Evolutionary conservation across 305 asterid genomes (phyloP).

Genomic region (Galium porrigens): DNA sequence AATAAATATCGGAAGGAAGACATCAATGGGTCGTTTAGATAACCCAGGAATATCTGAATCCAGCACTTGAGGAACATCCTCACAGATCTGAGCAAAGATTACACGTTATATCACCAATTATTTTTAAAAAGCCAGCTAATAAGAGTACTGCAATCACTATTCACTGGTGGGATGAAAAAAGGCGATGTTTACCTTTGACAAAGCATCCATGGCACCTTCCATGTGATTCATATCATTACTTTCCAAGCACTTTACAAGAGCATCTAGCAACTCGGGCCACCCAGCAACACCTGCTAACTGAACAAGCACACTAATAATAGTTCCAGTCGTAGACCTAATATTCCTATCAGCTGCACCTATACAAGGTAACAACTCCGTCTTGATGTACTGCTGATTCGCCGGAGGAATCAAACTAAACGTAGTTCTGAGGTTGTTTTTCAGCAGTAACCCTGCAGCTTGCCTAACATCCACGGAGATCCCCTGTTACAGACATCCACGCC

Average conservation of each 20-base stretch:
- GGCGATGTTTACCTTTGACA: constrained; percentile 61
- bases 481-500: constrained; percentile 25
- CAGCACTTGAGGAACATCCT: constrained; percentile 79
- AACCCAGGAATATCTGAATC: constrained; percentile 78
- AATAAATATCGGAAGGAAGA: constrained; percentile 76
- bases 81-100: constrained; percentile 46
- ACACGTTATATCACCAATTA: not conserved
- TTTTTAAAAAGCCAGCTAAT: not conserved
- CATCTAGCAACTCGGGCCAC: constrained; percentile 86
- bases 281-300: constrained; percentile 69
- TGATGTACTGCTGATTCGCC: constrained; percentile 56
- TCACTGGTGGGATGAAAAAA: not conserved
- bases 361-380: constrained; percentile 72
- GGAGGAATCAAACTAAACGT: constrained; percentile 50
- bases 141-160: not conserved
- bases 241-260: constrained; percentile 77
- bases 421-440: constrained; percentile 67
- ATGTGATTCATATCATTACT: constrained; percentile 73
- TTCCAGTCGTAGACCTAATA: constrained; percentile 89
- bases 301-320: constrained; percentile 71
- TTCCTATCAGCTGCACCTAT: constrained; percentile 73
- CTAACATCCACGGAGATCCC: constrained; percentile 77
- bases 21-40: constrained; percentile 77
- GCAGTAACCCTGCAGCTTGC: constrained; percentile 91
- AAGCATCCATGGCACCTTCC: constrained; percentile 99